Evolutionary conservation across 345 rosid species (phyloP).

Genomic region (Pistacia vera): DNA sequence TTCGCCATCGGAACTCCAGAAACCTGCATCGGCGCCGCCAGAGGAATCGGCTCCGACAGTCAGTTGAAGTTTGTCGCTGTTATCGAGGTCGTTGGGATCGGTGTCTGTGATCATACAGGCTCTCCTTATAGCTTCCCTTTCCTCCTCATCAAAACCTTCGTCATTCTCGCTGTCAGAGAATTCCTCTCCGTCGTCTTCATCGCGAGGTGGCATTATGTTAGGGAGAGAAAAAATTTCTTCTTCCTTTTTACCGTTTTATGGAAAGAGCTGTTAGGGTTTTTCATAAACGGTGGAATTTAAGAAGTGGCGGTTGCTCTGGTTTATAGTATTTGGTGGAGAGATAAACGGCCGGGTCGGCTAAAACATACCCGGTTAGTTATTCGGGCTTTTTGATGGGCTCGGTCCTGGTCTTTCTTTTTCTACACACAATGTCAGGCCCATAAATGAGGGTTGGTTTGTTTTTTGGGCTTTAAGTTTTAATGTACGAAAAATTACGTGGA

Average conservation of each 20-base stretch:
- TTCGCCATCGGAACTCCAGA: slow-evolving; percentile 46
- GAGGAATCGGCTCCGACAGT: slow-evolving; percentile 14
- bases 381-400: too few species aligned
- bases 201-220: slow-evolving; percentile 36
- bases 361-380: too few species aligned
- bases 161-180: slow-evolving; percentile 41
- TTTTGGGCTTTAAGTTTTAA: too few species aligned
- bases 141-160: slow-evolving; percentile 68
- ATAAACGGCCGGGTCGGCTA: too few species aligned
- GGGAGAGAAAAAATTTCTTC: neutral
- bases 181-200: slow-evolving; percentile 38
- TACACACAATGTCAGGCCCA: too few species aligned
- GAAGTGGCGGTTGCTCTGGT: too few species aligned
- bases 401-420: too few species aligned
- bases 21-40: slow-evolving; percentile 6
- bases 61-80: neutral
- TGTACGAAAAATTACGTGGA: too few species aligned
- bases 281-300: too few species aligned
- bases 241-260: neutral
- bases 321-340: too few species aligned
- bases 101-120: slow-evolving; percentile 65
- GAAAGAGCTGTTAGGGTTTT: neutral
- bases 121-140: slow-evolving; percentile 75
- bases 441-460: too few species aligned
- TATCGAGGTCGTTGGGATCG: slow-evolving; percentile 33